Base-by-base conservation (phyloP, 2,329 filamentous ascomycete species). In the Scedosporium aurantiacum region DNA sequence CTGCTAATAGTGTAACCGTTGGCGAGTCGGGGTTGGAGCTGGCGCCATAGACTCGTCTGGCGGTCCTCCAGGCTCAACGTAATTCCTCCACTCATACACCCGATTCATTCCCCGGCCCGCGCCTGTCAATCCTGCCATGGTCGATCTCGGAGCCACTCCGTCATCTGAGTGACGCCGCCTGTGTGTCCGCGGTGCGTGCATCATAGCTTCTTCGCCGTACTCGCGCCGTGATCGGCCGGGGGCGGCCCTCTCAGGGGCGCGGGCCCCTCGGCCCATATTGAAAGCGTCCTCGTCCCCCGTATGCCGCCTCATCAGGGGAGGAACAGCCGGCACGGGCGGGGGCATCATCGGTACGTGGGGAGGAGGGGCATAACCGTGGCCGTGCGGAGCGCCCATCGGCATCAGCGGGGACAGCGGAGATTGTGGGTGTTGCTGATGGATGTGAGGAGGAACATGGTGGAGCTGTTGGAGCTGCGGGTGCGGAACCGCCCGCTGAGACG, bases 41-140 rank as follows among this genome's bases (percentile, higher is more conserved):
- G 32, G 32, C 10, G 32, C 32, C 32, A 37, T 37, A 32, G 28
- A 12, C 28, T 61, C 43, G 2, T 61, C 60, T 2, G 12, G 37
- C 12, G 8, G 10, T 37, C 37, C 50, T 21, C 54, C 60, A 12
- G 60, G 60, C 41, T 58, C 41, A 27, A 61, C 60, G 32, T 61
- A 54, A 25, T 58, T 27, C 45, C 55, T 58, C 60, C 60, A 61
- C 56, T 61, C 60, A 27, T 25, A 21, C 41, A 61, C 60, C 8
- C 60, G 54, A 40, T 52, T 52, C 60, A 61, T 61, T 5, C 60
- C 60, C 41, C 60, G 8, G 3, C 54, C 60, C 6, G 21, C 5
- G 14, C 60, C 60, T 6, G 40, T 61, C 8, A 61, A 32, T 25
- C 60, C 60, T 2, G 60, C 60, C 54, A 61, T 57, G 23, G 55